Evolutionary conservation across 495 filamentous ascomycete species (phyloP).

Genomic region (Xylaria sp.): DNA sequence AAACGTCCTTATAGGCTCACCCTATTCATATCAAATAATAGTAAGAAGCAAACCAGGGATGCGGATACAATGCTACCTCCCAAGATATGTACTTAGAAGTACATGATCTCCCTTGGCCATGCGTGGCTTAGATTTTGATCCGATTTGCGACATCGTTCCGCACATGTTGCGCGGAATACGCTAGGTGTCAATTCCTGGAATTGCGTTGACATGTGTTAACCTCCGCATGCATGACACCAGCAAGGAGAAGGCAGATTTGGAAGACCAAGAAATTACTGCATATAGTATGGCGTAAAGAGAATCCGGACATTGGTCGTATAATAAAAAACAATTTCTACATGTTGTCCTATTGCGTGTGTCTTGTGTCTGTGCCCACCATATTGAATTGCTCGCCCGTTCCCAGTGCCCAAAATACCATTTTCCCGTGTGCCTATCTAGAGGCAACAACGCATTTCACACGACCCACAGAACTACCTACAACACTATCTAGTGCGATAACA

Average conservation of each 20-base stretch:
- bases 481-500: background rate
- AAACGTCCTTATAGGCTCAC: background rate
- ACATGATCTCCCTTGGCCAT: background rate
- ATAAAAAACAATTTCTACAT: slow-evolving; percentile 6
- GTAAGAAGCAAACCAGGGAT: slow-evolving; percentile 9
- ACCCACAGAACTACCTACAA: background rate
- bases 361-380: background rate
- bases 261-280: background rate
- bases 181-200: background rate
- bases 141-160: background rate
- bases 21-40: slow-evolving; percentile 1
- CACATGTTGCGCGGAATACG: background rate
- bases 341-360: background rate
- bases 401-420: background rate
- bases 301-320: slow-evolving; percentile 8
- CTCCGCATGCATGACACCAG: background rate
- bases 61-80: background rate
- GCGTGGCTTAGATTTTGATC: background rate
- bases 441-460: background rate
- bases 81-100: background rate
- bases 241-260: background rate
- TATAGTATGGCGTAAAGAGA: slow-evolving; percentile 24
- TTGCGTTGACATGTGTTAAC: background rate
- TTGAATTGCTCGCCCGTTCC: background rate
- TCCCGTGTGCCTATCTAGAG: background rate